Percentiles rank a stretch among this genome's conserved stretches.
phyloP scores from a whole-genome alignment of 1,284 basidiomycete species.

The Lignosus rhinocerotis region DNA sequence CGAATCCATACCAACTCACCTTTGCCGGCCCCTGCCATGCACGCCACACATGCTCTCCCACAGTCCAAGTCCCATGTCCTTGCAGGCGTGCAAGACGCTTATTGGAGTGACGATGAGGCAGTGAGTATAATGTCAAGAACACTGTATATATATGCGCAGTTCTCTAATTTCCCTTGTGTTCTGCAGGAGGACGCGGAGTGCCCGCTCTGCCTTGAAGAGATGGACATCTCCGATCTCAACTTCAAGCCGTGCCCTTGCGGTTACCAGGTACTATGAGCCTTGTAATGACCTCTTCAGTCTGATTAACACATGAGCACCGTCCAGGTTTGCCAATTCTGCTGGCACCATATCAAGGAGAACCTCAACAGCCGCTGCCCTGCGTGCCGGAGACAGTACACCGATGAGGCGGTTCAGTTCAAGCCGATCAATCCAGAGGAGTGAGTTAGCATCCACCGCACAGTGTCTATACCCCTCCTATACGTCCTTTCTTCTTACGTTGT shows the following conservation, averaged over 20 bases:
- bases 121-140: conserved; percentile 21
- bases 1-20: conserved; percentile 51
- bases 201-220: conserved; percentile 97
- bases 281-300: background rate
- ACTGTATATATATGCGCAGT: conserved; percentile 5
- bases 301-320: background rate
- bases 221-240: conserved; percentile 98
- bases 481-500: too few species aligned
- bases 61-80: conserved; percentile 84
- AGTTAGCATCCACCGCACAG: conserved; percentile 37
- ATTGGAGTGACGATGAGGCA: conserved; percentile 94
- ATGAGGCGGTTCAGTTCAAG: conserved; percentile 94
- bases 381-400: conserved; percentile 92
- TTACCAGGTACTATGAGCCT: conserved; percentile 74
- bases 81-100: conserved; percentile 93
- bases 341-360: conserved; percentile 97
- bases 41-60: conserved; percentile 64
- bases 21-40: conserved; percentile 69
- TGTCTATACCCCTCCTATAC: background rate
- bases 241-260: conserved; percentile 99
- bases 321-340: conserved; percentile 99
- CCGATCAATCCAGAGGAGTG: conserved; percentile 96
- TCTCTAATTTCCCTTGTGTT: background rate
- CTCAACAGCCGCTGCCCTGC: conserved; percentile 97
- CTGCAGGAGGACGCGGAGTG: conserved; percentile 94